Evolutionary conservation across 345 rosid species (phyloP), one percentile per base, ranked within the genome.

Genomic region (Draba incana): DNA sequence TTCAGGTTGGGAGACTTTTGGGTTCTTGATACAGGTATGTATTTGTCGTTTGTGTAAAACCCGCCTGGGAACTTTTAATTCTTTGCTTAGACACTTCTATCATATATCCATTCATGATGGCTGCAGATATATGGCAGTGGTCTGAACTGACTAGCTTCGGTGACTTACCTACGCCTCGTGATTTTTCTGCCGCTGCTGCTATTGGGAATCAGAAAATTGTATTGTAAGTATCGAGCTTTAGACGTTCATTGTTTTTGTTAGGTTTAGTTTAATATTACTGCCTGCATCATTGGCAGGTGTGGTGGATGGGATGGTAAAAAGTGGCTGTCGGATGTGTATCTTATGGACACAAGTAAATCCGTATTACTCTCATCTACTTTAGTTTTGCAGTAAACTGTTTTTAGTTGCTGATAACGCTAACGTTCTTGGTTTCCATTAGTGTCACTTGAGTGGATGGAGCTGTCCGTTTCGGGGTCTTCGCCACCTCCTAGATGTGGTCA

Each of bases 301-400:
- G 99, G 98, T 14, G 98, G 99, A 16, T 94, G 99, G 99, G 99
- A 94, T 81, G 97, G 99, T 56, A 89, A 88, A 77, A 94, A 86
- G 80, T 94, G 99, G 99, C 78, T 94, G 77, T 91, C 99, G 54
- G 99, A 94, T 83, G 92, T 89, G 3, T 94, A 89, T 78, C 80
- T 91, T 77, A 74, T 94, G 89, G 96, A 91, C 78, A 94, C 97
- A 80, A 87, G 98, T 89, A 89, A 80, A 47, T 56, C 74, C 63
- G 75, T 51, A 37, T 66, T 52, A 66, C 52, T 50, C 46, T 55
- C 38, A 8, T 69, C 39, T 33, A 65, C 24, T 48, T 72, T 23
- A 50, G 33, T 51, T 52, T 50, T 72, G 10, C 16, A 28, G 5
- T 28, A 30, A 57, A 42, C 49, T 23, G 8, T 5, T 44, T 71